Percentiles rank a stretch among this genome's conserved stretches.
phyloP scores from a whole-genome alignment of 192 early-diverging fungal species.

The Mortierella claussenii region DNA sequence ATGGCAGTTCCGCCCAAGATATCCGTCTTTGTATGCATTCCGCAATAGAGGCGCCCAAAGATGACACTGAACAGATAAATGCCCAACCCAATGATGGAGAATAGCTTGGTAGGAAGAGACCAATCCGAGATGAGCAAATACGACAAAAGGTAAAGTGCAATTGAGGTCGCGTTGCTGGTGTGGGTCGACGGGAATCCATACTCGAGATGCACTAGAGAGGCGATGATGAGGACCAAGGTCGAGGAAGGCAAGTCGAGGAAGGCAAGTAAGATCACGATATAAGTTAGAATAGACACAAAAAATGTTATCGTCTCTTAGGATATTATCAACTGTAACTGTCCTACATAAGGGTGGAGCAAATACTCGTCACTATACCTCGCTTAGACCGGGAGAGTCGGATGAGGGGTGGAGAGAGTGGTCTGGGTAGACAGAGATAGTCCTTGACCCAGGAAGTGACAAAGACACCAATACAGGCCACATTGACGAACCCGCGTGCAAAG shows the following conservation, averaged over 20 bases:
- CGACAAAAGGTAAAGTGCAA: constrained; percentile 69
- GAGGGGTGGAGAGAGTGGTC: constrained; percentile 83
- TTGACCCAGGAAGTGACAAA: constrained; percentile 58
- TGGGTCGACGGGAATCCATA: constrained; percentile 96
- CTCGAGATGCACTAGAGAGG: constrained; percentile 76
- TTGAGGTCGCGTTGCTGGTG: constrained; percentile 80
- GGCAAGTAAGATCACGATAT: neutral
- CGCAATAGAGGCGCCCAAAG: constrained; percentile 83
- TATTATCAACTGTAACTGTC: too few relatives aligned
- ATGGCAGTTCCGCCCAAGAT: constrained; percentile 54
- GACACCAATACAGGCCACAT: constrained; percentile 45
- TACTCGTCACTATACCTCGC: constrained; percentile 29
- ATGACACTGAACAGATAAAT: constrained; percentile 72
- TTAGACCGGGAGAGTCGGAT: constrained; percentile 59
- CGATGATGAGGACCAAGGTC: too few relatives aligned
- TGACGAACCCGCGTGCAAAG: constrained; percentile 63
- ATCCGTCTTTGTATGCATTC: constrained; percentile 82
- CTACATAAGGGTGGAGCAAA: neutral
- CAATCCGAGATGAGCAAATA: constrained; percentile 54
- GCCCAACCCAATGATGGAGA: constrained; percentile 38
- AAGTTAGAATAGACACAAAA: neutral
- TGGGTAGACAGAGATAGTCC: constrained; percentile 86
- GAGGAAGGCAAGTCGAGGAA: constrained; percentile 32
- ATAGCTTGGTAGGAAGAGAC: constrained; percentile 40
- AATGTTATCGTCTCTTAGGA: too few relatives aligned